These are phyloP conservation scores for Rosellinia necatrix DNA, from an alignment of 2,329 filamentous ascomycete genomes.

Conservation along the genomic window DNA sequence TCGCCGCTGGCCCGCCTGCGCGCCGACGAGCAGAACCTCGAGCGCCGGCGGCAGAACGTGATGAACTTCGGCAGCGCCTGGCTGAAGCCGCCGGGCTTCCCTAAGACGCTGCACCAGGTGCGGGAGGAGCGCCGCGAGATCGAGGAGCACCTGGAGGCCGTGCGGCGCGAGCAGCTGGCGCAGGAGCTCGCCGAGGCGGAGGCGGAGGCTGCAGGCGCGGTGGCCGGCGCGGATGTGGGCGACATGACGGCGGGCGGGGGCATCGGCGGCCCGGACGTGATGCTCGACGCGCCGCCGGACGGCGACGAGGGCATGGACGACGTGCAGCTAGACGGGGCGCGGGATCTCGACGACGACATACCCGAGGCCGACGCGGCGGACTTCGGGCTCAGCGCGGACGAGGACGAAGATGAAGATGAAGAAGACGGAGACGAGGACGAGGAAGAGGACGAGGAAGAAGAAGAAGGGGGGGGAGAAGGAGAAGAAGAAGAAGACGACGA, in stretches of 20 bases:
- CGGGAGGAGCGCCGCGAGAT: slow-evolving; percentile 88
- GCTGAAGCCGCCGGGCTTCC: slow-evolving; percentile 85
- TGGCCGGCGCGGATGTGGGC: slow-evolving; percentile 36
- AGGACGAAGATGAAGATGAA: slow-evolving; percentile 48
- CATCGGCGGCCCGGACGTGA: slow-evolving; percentile 42
- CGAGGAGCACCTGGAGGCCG: slow-evolving; percentile 79
- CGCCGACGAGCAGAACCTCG: slow-evolving; percentile 76
- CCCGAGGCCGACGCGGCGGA: slow-evolving; percentile 65
- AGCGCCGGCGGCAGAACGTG: slow-evolving; percentile 78
- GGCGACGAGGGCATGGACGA: slow-evolving; percentile 51
- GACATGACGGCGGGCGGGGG: slow-evolving; percentile 46
- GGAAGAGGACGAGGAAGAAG: slow-evolving; percentile 45
- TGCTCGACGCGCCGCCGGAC: slow-evolving; percentile 36
- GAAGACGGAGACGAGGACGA: slow-evolving; percentile 43
- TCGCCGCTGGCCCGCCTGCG: slow-evolving; percentile 71
- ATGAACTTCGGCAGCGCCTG: slow-evolving; percentile 86
- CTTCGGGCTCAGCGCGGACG: slow-evolving; percentile 54
- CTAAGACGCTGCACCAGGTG: slow-evolving; percentile 88
- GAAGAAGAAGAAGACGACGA: slow-evolving; percentile 43
- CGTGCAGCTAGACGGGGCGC: slow-evolving; percentile 58
- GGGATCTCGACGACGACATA: slow-evolving; percentile 75
- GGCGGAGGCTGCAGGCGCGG: slow-evolving; percentile 42
- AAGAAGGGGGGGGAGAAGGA: slow-evolving; percentile 43
- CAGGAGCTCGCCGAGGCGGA: slow-evolving; percentile 76
- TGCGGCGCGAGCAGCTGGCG: slow-evolving; percentile 71